Evolutionary conservation across 108 stramenopile genomes (phyloP).

Genomic region (Thalassiosira profunda): DNA sequence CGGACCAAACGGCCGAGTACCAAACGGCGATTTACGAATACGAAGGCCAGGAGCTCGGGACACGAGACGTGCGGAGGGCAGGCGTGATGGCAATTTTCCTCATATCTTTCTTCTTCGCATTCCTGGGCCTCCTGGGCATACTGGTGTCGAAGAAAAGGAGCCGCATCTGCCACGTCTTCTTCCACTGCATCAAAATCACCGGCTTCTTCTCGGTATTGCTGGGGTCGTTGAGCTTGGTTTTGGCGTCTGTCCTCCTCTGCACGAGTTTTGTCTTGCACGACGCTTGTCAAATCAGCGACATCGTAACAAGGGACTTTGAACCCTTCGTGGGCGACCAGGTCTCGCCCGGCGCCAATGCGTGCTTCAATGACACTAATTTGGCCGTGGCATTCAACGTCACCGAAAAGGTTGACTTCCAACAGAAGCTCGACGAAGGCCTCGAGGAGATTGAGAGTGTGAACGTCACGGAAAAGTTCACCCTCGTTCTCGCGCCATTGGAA

Average conservation of each 20-base stretch:
- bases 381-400: conserved; percentile 49
- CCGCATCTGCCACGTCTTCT: conserved; percentile 9
- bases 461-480: conserved; percentile 26
- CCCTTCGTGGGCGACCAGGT: conserved; percentile 50
- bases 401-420: conserved; percentile 52
- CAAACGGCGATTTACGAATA: conserved; percentile 21
- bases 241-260: conserved; percentile 32
- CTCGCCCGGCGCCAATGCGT: conserved; percentile 40
- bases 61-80: conserved; percentile 12
- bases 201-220: conserved; percentile 43
- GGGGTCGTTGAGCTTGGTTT: conserved; percentile 19
- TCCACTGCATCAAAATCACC: conserved; percentile 29
- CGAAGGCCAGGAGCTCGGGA: conserved; percentile 35
- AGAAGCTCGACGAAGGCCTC: conserved; percentile 47
- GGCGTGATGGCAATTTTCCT: conserved; percentile 43
- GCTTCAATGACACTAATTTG: conserved; percentile 51
- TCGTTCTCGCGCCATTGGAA: conserved; percentile 32
- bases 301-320: conserved; percentile 46
- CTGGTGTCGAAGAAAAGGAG: conserved; percentile 27
- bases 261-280: conserved; percentile 35
- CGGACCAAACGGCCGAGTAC: conserved; percentile 8
- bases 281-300: conserved; percentile 29
- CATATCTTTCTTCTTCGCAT: conserved; percentile 6
- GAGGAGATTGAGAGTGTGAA: conserved; percentile 34
- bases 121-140: conserved; percentile 37